These are phyloP conservation scores for Strobilomyces confusus DNA, from an alignment of 768 basidiomycete genomes.

Conservation along the genomic window DNA sequence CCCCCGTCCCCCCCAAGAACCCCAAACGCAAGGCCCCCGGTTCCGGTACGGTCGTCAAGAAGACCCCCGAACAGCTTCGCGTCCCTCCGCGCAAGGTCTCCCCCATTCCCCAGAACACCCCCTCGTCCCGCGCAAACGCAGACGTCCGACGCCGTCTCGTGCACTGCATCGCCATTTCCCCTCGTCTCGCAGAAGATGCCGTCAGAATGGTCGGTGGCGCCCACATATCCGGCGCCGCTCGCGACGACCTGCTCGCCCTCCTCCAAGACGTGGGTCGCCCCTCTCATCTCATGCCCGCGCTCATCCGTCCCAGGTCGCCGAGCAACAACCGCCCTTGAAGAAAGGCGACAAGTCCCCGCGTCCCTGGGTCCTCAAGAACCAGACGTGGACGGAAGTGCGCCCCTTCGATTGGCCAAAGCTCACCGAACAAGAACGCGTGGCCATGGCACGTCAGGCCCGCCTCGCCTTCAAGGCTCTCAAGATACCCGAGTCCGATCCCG, in stretches of 20 bases:
- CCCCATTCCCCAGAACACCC: constrained; percentile 22
- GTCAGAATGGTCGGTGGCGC: constrained; percentile 44
- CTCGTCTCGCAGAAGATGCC: constrained; percentile 39
- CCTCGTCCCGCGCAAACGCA: constrained; percentile 14
- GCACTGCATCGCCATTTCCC: constrained; percentile 46
- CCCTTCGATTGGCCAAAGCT: constrained; percentile 60
- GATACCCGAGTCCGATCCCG: constrained; percentile 56
- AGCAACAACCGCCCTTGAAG: constrained; percentile 33
- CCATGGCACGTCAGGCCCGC: constrained; percentile 52
- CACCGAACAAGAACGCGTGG: constrained; percentile 42
- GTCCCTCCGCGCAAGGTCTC: constrained; percentile 31
- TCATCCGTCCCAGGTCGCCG: constrained; percentile 43
- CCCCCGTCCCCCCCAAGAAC: constrained; percentile 37
- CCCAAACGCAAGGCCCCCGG: constrained; percentile 38
- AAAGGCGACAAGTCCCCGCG: constrained; percentile 37
- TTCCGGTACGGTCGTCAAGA: constrained; percentile 26
- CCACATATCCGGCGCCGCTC: constrained; percentile 31
- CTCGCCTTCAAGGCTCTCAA: constrained; percentile 44
- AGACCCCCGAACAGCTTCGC: constrained; percentile 26
- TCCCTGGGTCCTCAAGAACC: constrained; percentile 51
- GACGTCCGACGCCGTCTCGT: constrained; percentile 43
- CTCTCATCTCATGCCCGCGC: too few relatives aligned
- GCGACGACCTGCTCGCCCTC: constrained; percentile 43
- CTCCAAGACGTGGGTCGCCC: constrained; percentile 45
- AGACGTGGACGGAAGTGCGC: constrained; percentile 64